Base-by-base conservation (phyloP, 1,139 yeast genomes). In the Taphrina deformans region DNA sequence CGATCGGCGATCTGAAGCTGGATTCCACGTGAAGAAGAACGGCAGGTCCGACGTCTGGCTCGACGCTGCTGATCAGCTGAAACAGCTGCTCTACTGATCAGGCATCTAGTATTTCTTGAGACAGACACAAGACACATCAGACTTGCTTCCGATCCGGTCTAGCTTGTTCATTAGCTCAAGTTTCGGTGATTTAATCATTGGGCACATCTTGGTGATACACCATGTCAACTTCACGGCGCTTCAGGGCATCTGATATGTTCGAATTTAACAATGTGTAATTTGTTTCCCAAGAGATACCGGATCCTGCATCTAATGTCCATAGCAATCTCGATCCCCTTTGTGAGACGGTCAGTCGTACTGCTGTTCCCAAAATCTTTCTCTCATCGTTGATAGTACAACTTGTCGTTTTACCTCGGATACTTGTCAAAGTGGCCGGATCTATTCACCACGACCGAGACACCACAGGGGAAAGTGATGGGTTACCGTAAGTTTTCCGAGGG, bases 351-450 rank as follows among this genome's bases (percentile, higher is more conserved):
- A 29, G 55, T 35, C 14, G n/a, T 21, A 64, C 24, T 45, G n/a
- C 1, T 29, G 16, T 14, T 31, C 44, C 21, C 23, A 12, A 18
- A 9, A 1, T 18, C 10, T 9, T 18, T 29, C 55, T 55, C 9
- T 21, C 31, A 51, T 29, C 41, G 7, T 29, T 24, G 2, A n/a
- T 33, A 66, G 68, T 95, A 89, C 78, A 88, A 90, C 62, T 75
- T 89, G 23, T 87, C 85, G 58, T 93, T 91, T 74, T 95, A 93
- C 73, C 81, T 89, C 35, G 91, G 89, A 69, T 95, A 95, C 72
- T 79, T 95, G 64, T 82, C 85, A 12, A 81, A 82, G 61, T 92
- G 98, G 97, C 98, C 99, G 2, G 81, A 91, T 35, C 79, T 95
- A 66, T 88, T 92, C 53, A 46, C 51, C 24, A 51, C 66, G 72